These are phyloP conservation scores for Pinus taeda DNA, from an alignment of 75 land plant species.

Conservation along the genomic window DNA sequence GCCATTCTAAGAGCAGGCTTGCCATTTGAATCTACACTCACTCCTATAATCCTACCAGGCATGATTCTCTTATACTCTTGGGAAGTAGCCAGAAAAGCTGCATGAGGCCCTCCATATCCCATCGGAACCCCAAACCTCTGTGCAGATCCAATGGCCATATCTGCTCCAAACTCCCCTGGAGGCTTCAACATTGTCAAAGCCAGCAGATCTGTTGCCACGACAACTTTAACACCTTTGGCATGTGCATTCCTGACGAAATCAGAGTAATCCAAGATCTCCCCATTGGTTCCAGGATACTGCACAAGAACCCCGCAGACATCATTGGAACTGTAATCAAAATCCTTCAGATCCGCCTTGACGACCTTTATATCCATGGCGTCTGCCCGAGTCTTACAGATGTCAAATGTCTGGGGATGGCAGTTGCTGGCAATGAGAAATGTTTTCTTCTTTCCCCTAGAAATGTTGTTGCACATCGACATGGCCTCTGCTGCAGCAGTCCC, in stretches of 20 bases:
- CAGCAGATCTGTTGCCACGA: constrained; percentile 87
- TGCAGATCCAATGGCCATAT: constrained; percentile 95
- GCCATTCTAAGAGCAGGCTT: constrained; percentile 97
- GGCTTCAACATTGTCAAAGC: constrained; percentile 87
- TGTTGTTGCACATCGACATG: constrained; percentile 97
- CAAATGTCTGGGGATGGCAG: constrained; percentile 96
- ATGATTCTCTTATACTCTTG: constrained; percentile 98
- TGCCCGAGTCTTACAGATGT: constrained; percentile 84
- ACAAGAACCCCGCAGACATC: constrained; percentile 97
- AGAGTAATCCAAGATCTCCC: constrained; percentile 76
- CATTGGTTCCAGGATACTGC: constrained; percentile 96
- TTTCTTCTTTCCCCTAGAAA: constrained; percentile 73
- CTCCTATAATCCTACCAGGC: constrained; percentile 97
- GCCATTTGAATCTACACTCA: constrained; percentile 92
- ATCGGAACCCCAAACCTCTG: constrained; percentile 99
- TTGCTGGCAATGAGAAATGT: constrained; percentile 86
- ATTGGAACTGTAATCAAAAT: constrained; percentile 71
- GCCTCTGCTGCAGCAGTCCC: constrained; percentile 99
- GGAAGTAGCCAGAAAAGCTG: constrained; percentile 95
- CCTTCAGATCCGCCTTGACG: constrained; percentile 51
- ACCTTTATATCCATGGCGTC: constrained; percentile 86
- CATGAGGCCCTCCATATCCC: constrained; percentile 99
- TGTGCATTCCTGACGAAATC: constrained; percentile 79
- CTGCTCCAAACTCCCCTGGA: constrained; percentile 94
- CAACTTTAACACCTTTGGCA: constrained; percentile 94